phyloP scores from a whole-genome alignment of 257 asterid genomes.

The Nemophila menziesii region DNA sequence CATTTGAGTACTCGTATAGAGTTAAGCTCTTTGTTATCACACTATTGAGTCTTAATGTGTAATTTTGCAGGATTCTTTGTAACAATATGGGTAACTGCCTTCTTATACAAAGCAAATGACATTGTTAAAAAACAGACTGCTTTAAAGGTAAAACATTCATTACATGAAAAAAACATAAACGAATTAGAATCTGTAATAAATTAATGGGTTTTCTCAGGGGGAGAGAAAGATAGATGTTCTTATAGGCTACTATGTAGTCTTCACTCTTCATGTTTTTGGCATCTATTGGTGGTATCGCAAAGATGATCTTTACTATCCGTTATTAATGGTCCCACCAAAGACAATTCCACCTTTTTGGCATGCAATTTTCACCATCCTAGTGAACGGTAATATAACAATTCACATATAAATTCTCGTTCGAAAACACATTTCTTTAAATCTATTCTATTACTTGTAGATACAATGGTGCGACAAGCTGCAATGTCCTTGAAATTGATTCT shows the following conservation, averaged over 20 bases:
- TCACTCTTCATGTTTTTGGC: conserved; percentile 52
- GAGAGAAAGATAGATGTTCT: conserved; percentile 66
- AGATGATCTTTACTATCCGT: conserved; percentile 57
- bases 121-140: conserved; percentile 87
- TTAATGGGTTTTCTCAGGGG: conserved; percentile 48
- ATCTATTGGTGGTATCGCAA: conserved; percentile 73
- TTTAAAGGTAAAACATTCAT: conserved; percentile 45
- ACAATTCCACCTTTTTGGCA: conserved; percentile 91
- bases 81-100: conserved; percentile 60
- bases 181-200: conserved; percentile 3
- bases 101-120: conserved; percentile 86
- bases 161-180: neutral
- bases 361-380: conserved; percentile 61
- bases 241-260: conserved; percentile 39
- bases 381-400: conserved; percentile 43
- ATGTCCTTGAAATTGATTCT: conserved; percentile 66
- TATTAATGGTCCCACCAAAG: conserved; percentile 76
- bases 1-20: neutral
- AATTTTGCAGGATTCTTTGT: conserved; percentile 56
- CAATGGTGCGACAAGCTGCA: conserved; percentile 72
- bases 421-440: neutral
- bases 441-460: conserved; percentile 35
- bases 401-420: neutral
- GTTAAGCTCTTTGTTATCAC: neutral
- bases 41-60: conserved; percentile 1